phyloP scores from a whole-genome alignment of 208 protist genomes.

The Trichomonas vaginalis region DNA sequence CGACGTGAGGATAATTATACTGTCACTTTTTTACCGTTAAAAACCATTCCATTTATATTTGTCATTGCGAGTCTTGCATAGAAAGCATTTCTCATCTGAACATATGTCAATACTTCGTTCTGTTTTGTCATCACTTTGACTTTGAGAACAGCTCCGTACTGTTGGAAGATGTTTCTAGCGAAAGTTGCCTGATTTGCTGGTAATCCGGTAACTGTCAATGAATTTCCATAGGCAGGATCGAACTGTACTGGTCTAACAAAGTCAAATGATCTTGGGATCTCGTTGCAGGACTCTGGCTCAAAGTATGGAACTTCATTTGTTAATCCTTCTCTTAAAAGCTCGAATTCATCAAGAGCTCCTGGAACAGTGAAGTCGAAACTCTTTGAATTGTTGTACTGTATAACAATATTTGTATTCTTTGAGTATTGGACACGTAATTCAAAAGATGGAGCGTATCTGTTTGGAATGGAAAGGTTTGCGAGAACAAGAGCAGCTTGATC shows the following conservation, averaged over 20 bases:
- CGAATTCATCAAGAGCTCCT: not conserved
- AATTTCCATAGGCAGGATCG: not conserved
- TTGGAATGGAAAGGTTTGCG: not conserved
- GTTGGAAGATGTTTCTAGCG: not conserved
- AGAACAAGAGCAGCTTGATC: not conserved
- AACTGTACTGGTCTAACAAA: not conserved
- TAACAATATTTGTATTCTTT: not conserved
- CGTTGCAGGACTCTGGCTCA: not conserved
- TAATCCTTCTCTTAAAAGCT: not conserved
- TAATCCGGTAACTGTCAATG: not conserved
- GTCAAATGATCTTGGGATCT: not conserved
- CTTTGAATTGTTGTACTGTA: constrained; percentile 1
- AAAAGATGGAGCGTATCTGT: not conserved
- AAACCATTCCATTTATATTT: not conserved
- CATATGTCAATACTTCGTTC: not conserved
- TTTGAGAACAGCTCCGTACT: not conserved
- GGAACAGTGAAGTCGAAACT: constrained; percentile 2
- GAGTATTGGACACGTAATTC: not conserved
- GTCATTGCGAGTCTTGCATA: not conserved
- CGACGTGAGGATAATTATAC: not conserved
- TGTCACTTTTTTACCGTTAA: not conserved
- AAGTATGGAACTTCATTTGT: not conserved
- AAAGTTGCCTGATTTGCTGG: not conserved
- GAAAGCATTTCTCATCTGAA: not conserved
- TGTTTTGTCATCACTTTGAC: not conserved